Conservation (phyloP, 441 rosid genomes). For the Gossypium gossypioides region DNA sequence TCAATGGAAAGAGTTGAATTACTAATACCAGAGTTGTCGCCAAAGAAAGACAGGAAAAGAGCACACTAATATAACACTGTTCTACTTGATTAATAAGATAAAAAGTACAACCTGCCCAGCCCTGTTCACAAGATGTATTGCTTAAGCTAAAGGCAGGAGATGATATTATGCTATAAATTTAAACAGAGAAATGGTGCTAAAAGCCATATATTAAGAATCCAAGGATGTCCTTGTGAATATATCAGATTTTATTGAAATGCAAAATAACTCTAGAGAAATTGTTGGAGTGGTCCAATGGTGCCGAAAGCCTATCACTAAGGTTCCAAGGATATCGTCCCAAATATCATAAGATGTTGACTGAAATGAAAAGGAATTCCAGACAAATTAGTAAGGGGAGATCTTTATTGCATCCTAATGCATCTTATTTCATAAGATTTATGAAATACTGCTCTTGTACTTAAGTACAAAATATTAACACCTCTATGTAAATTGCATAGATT, state of each 20-base stretch:
- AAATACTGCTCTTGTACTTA: background rate
- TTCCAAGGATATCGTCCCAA: background rate
- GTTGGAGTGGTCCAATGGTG: background rate
- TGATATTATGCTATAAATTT: background rate
- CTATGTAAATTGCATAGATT: conserved; percentile 5
- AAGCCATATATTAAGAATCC: background rate
- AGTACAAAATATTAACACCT: background rate
- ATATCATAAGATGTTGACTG: conserved; percentile 3
- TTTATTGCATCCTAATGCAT: background rate
- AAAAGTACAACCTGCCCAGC: background rate
- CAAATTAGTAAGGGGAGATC: background rate
- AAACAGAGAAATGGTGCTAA: background rate
- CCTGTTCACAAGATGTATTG: background rate
- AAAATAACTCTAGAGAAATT: background rate
- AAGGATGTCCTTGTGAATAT: background rate
- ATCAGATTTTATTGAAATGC: background rate
- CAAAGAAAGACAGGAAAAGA: conserved; percentile 4
- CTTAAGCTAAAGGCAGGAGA: background rate
- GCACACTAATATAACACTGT: background rate
- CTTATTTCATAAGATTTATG: background rate
- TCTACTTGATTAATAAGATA: background rate
- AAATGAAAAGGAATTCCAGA: background rate
- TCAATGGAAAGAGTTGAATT: background rate
- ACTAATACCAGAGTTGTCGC: background rate
- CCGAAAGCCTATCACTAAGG: background rate